phyloP scores from a whole-genome alignment of 2,329 filamentous ascomycete genomes.

The Penicillium sp. region DNA sequence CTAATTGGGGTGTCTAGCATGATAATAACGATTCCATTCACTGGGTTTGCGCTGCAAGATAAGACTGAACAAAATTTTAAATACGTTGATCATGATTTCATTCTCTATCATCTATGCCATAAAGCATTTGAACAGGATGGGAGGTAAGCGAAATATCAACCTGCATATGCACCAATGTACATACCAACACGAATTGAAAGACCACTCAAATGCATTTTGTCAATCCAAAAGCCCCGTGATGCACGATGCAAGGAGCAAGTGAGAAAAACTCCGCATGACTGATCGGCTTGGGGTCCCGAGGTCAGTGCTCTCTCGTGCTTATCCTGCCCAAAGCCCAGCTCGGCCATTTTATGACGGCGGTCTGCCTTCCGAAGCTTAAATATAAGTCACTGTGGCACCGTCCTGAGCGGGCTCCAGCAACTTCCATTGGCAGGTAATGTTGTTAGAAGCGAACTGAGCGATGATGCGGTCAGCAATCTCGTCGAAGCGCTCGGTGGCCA shows the following conservation, averaged over 20 bases:
- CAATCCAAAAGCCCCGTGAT: slow-evolving; percentile 13
- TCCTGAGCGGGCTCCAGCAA: slow-evolving; percentile 83
- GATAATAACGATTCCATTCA: no score
- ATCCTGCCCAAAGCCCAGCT: neutral
- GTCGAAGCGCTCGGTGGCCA: slow-evolving; percentile 88
- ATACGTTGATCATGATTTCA: slow-evolving; percentile 15
- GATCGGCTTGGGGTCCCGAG: neutral
- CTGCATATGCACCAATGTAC: neutral
- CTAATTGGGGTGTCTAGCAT: no score
- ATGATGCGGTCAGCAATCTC: slow-evolving; percentile 81
- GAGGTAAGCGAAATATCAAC: neutral
- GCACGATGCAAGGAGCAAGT: slow-evolving; percentile 18
- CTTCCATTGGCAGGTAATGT: slow-evolving; percentile 80
- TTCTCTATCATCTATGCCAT: slow-evolving; percentile 10
- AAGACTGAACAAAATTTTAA: neutral
- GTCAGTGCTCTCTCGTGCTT: neutral
- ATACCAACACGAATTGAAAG: neutral
- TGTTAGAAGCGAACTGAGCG: slow-evolving; percentile 63
- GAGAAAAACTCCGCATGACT: slow-evolving; percentile 13
- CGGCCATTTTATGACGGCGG: slow-evolving; percentile 3
- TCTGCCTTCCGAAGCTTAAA: slow-evolving; percentile 9
- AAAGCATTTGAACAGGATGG: neutral
- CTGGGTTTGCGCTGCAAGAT: no score
- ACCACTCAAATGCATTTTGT: neutral
- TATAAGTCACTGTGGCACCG: slow-evolving; percentile 40